phyloP scores from a whole-genome alignment of 2,329 filamentous ascomycete genomes.

The Neopestalotiopsis sp. region DNA sequence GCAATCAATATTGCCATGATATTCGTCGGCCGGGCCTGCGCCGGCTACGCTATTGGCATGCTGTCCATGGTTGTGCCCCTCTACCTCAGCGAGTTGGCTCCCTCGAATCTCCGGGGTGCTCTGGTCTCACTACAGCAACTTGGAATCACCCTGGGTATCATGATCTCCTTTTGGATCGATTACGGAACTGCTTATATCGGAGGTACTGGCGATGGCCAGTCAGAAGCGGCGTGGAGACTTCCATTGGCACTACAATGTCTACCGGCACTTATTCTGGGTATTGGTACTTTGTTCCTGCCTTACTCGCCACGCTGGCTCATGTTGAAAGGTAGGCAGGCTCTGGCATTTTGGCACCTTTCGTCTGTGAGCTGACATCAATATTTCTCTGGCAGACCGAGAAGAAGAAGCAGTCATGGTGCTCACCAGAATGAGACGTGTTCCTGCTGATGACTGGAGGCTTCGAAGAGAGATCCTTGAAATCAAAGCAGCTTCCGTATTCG shows the following conservation, averaged over 20 bases:
- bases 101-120: slow-evolving; percentile 51
- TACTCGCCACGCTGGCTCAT: slow-evolving; percentile 42
- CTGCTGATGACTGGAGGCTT: slow-evolving; percentile 36
- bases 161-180: slow-evolving; percentile 49
- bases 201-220: slow-evolving; percentile 51
- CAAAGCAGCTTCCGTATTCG: slow-evolving; percentile 44
- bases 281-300: slow-evolving; percentile 29
- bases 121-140: slow-evolving; percentile 50
- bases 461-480: slow-evolving; percentile 41
- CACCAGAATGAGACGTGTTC: slow-evolving; percentile 39
- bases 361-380: not conserved
- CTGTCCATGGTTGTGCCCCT: slow-evolving; percentile 39
- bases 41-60: slow-evolving; percentile 50
- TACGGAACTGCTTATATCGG: slow-evolving; percentile 48
- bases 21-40: slow-evolving; percentile 47
- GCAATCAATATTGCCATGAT: slow-evolving; percentile 46
- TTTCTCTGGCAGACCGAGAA: slow-evolving; percentile 27
- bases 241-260: slow-evolving; percentile 58
- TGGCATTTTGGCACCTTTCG: not conserved
- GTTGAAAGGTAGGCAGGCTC: slow-evolving; percentile 20
- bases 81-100: slow-evolving; percentile 49
- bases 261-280: slow-evolving; percentile 50
- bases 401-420: slow-evolving; percentile 38
- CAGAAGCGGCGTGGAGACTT: slow-evolving; percentile 49
- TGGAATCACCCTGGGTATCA: slow-evolving; percentile 47